Base-by-base conservation (phyloP, 192 early-diverging fungal genomes). In the Coemansia furcata region DNA sequence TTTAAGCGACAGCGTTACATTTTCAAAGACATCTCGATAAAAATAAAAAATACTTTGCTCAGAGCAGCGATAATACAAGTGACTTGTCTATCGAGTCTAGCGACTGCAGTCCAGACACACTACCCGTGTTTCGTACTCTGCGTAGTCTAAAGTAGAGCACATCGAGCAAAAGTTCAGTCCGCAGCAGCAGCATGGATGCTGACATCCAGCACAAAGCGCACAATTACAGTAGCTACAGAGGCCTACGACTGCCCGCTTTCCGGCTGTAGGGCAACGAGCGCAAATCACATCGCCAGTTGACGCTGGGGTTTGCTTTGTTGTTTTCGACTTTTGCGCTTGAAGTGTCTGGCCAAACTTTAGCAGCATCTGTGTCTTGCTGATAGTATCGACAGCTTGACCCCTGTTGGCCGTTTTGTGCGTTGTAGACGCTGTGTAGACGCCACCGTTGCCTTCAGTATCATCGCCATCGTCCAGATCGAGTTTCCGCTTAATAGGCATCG, bases 121-220 rank as follows among this genome's bases (percentile, higher is more conserved):
- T 6, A 74, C 61, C n/a, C 68, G 80, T 0, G 74, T 82, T 29
- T 82, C 80, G 35, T 73, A 68, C 40, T 68, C 66, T 19, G 68
- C 46, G 39, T 82, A 82, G 71, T 82, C 80, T n/a, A 67, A 68
- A 5, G 71, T 76, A 6, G 74, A 74, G 66, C 82, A 84, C 21
- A 64, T 63, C 3, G 62, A 43, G 39, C 82, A 84, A 40, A 84
- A 84, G 15, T 2, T n/a, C 39, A 52, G 47, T 15, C 37, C 19
- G 33, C 82, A 84, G 50, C 69, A 69, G 64, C 52, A 70, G 74
- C 82, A 84, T 35, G 42, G 44, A 21, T 68, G 44, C n/a, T 46
- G 54, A 47, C 82, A 84, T 3, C 12, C 32, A 11, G 19, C n/a
- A 46, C 78, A 84, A 9, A 72, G 66, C 12, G 29, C 6, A 35